phyloP scores from a whole-genome alignment of 2,329 filamentous ascomycete species.

The Cladophialophora yegresii region DNA sequence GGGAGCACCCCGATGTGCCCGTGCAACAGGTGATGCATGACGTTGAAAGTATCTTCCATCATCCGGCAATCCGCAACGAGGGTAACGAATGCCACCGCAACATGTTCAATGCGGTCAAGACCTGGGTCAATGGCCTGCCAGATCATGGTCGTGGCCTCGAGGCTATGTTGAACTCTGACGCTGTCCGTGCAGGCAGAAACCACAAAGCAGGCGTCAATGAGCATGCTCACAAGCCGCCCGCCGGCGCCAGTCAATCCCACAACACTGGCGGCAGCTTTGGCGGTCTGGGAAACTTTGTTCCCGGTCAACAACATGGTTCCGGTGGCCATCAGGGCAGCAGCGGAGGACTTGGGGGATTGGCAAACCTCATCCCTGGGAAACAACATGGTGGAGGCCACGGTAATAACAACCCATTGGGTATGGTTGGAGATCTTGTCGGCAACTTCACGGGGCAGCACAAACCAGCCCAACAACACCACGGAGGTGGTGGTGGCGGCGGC shows the following conservation, averaged over 20 bases:
- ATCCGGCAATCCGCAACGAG: constrained; percentile 78
- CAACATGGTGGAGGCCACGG: constrained; percentile 14
- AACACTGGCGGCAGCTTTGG: not conserved
- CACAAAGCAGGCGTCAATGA: constrained; percentile 54
- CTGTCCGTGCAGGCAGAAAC: constrained; percentile 80
- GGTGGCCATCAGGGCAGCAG: constrained; percentile 16
- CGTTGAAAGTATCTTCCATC: constrained; percentile 81
- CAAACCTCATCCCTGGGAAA: constrained; percentile 28
- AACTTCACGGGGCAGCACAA: constrained; percentile 25
- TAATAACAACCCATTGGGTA: constrained; percentile 24
- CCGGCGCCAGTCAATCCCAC: constrained; percentile 1
- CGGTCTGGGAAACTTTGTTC: constrained; percentile 8
- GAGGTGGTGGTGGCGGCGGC: constrained; percentile 26
- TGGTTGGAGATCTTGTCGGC: constrained; percentile 29
- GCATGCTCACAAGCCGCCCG: constrained; percentile 17
- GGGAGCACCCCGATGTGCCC: constrained; percentile 82
- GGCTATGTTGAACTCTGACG: constrained; percentile 75
- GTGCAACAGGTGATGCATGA: constrained; percentile 83
- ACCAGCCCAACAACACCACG: constrained; percentile 17
- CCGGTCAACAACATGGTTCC: constrained; percentile 12
- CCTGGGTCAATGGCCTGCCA: constrained; percentile 72
- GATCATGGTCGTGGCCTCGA: constrained; percentile 70
- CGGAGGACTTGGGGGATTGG: constrained; percentile 25
- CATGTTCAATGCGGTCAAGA: constrained; percentile 85
- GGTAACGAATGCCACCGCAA: constrained; percentile 75